Evolutionary conservation across 140 eudicot genomes (phyloP).

Genomic region (Anethum foeniculum): DNA sequence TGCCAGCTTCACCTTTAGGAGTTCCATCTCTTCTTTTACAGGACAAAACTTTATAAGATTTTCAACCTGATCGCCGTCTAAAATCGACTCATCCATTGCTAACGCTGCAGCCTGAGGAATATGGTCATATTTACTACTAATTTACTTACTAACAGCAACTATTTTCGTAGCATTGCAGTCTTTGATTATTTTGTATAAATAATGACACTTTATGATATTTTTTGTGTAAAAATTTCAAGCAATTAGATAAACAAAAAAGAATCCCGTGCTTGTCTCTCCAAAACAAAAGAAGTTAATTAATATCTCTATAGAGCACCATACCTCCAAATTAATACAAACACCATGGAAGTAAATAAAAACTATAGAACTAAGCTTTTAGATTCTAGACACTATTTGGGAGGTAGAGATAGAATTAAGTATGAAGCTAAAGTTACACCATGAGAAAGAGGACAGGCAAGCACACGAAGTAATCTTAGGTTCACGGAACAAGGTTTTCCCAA

Average conservation of each 20-base stretch:
- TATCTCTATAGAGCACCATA: neutral
- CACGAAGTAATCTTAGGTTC: neutral
- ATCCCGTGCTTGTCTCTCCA: neutral
- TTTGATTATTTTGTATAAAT: neutral
- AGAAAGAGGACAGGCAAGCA: neutral
- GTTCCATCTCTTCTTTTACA: constrained; percentile 77
- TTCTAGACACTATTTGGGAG: neutral
- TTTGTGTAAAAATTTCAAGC: neutral
- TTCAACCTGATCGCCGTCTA: constrained; percentile 80
- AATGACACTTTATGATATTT: neutral
- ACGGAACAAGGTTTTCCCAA: neutral
- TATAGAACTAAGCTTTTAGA: neutral
- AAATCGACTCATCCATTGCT: constrained; percentile 69
- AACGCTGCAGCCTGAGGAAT: constrained; percentile 65
- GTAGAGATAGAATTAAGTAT: neutral
- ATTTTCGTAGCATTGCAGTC: neutral
- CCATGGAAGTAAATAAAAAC: neutral
- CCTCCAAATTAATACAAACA: neutral
- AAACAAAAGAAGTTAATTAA: neutral
- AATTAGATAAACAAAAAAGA: neutral
- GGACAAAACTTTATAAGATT: constrained; percentile 79
- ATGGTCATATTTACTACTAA: constrained; percentile 10
- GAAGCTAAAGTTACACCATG: neutral
- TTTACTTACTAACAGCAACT: neutral
- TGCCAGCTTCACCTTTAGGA: constrained; percentile 51